A percentile compares a stretch with the other conserved stretches of the same genome.
Evolutionary conservation across 2,329 filamentous ascomycete genomes (phyloP).

Genomic region (Aspergillus ustus): DNA sequence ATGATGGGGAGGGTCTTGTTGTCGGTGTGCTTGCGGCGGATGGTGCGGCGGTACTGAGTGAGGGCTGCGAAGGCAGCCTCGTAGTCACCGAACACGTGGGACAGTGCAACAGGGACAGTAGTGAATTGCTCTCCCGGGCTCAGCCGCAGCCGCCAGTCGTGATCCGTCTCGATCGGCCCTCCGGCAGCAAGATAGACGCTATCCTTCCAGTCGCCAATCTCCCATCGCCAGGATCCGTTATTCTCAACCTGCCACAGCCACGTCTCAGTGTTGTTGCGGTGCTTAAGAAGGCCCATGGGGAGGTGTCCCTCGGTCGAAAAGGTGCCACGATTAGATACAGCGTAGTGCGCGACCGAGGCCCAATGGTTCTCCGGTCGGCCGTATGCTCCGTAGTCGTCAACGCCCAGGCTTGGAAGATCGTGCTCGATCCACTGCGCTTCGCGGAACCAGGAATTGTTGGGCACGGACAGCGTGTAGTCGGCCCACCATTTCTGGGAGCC

Average conservation of each 20-base stretch:
- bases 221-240: conserved; percentile 44
- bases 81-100: conserved; percentile 25
- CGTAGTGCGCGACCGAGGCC: conserved; percentile 26
- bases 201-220: conserved; percentile 42
- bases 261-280: conserved; percentile 26
- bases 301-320: conserved; percentile 37
- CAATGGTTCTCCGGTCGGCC: conserved; percentile 24
- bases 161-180: conserved; percentile 34
- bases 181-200: conserved; percentile 35
- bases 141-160: conserved; percentile 34
- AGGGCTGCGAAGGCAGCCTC: conserved; percentile 34
- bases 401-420: conserved; percentile 32
- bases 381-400: conserved; percentile 33
- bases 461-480: conserved; percentile 28
- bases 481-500: conserved; percentile 26
- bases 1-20: conserved; percentile 37
- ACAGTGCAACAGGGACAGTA: conserved; percentile 31
- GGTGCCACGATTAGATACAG: conserved; percentile 32
- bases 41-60: conserved; percentile 36
- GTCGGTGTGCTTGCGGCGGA: conserved; percentile 36
- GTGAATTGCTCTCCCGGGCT: conserved; percentile 30
- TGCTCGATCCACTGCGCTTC: conserved; percentile 39
- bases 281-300: conserved; percentile 36
- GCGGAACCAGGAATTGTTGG: conserved; percentile 41
- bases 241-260: conserved; percentile 45